These are phyloP conservation scores for Lactarius trivialis DNA, from an alignment of 768 basidiomycete genomes.

Conservation along the genomic window DNA sequence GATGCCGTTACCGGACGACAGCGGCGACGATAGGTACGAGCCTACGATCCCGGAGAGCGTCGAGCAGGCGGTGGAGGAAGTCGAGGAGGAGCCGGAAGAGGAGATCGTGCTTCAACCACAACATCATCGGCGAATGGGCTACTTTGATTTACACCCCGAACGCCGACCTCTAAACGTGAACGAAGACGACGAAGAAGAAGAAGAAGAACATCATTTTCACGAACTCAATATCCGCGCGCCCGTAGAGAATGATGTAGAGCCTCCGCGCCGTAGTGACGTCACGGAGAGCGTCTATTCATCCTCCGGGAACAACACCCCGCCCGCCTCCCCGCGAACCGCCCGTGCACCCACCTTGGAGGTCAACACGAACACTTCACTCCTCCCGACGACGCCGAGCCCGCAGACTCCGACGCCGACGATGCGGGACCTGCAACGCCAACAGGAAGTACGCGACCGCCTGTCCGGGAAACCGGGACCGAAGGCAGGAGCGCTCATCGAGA, in stretches of 20 bases:
- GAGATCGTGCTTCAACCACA: neutral
- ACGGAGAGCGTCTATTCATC: slow-evolving; percentile 15
- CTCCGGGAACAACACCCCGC: neutral
- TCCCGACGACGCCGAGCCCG: no score
- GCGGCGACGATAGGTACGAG: neutral
- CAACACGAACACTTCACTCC: no score
- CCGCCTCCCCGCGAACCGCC: neutral
- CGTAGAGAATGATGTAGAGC: slow-evolving; percentile 26
- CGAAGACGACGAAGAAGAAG: neutral
- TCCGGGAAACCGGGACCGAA: slow-evolving; percentile 36
- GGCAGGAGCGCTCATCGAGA: slow-evolving; percentile 75
- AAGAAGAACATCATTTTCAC: no score
- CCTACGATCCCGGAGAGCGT: slow-evolving; percentile 10
- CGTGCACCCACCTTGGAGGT: no score
- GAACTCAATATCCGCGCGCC: slow-evolving; percentile 13
- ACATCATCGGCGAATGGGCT: slow-evolving; percentile 41
- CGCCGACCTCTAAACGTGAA: slow-evolving; percentile 36
- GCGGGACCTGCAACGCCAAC: slow-evolving; percentile 6
- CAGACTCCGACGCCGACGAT: neutral
- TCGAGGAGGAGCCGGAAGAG: slow-evolving; percentile 28
- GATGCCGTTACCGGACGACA: neutral
- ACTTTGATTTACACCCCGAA: slow-evolving; percentile 78
- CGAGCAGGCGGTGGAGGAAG: slow-evolving; percentile 14
- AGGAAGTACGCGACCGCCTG: slow-evolving; percentile 13
- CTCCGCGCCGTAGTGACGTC: slow-evolving; percentile 13